phyloP scores from a whole-genome alignment of 768 basidiomycete species.

The Termitomyces sp. region DNA sequence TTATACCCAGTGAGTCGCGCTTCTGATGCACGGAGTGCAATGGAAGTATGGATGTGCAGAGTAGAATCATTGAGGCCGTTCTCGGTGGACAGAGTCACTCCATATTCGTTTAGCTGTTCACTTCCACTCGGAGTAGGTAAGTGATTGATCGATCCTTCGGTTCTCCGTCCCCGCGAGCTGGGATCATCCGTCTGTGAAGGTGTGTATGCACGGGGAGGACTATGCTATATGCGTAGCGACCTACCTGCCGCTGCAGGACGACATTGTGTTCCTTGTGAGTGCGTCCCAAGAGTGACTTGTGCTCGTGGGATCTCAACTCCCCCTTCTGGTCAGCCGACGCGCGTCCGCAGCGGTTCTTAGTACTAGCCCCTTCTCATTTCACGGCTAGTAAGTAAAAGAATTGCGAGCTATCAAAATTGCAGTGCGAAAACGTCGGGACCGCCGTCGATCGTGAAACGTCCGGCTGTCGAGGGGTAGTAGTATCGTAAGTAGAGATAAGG shows the following conservation, averaged over 20 bases:
- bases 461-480: background rate
- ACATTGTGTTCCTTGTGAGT: background rate
- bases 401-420: background rate
- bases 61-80: background rate
- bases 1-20: background rate
- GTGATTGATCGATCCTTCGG: background rate
- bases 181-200: background rate
- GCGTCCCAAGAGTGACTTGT: background rate
- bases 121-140: background rate
- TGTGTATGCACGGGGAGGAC: background rate
- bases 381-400: background rate
- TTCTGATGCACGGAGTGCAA: background rate
- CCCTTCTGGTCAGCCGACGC: background rate
- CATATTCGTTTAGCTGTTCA: background rate
- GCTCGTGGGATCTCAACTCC: background rate
- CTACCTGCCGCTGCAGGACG: background rate
- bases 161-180: background rate
- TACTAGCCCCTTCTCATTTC: background rate
- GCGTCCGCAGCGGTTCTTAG: background rate
- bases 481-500: background rate
- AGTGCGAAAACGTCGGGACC: constrained; percentile 10
- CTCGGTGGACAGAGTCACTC: background rate
- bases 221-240: background rate
- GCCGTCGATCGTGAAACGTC: constrained; percentile 3
- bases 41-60: background rate